phyloP scores from a whole-genome alignment of 306 rosid species.

The Echinosophora koreensis region DNA sequence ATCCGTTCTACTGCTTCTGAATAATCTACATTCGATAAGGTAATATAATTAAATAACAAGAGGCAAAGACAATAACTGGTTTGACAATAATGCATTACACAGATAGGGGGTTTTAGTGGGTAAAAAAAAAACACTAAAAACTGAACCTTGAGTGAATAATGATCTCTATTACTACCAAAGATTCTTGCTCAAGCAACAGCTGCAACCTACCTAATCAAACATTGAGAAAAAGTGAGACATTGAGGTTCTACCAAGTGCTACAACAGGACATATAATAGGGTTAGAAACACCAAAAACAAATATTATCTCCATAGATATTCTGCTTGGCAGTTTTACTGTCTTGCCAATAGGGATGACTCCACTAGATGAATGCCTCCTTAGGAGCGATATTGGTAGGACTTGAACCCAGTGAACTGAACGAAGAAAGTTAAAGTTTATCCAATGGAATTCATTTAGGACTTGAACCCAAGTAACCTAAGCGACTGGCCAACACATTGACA shows the following conservation, averaged over 20 bases:
- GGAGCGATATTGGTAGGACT: conserved; percentile 16
- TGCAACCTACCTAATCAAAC: conserved; percentile 81
- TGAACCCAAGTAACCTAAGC: conserved; percentile 69
- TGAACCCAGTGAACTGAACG: conserved; percentile 22
- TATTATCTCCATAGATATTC: conserved; percentile 47
- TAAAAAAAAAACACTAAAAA: not conserved
- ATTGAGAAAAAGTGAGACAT: conserved; percentile 57
- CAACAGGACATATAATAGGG: conserved; percentile 48
- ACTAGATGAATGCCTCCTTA: conserved; percentile 5
- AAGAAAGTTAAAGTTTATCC: conserved; percentile 36
- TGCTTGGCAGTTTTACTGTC: conserved; percentile 44
- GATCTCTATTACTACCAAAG: conserved; percentile 47
- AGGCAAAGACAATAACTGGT: conserved; percentile 32
- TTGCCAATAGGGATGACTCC: conserved; percentile 48
- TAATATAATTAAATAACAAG: conserved; percentile 49
- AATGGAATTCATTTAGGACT: conserved; percentile 50
- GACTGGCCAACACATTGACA: conserved; percentile 64
- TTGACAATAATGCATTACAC: conserved; percentile 39
- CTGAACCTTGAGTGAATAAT: conserved; percentile 57
- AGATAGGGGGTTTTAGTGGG: not conserved
- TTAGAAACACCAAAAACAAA: conserved; percentile 64
- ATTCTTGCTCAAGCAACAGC: conserved; percentile 69
- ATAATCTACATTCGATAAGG: conserved; percentile 68
- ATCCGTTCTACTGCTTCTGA: conserved; percentile 72
- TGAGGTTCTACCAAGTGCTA: conserved; percentile 44